phyloP scores from a whole-genome alignment of 176 grass and related monocot species.

The Phoenix roebelenii region DNA sequence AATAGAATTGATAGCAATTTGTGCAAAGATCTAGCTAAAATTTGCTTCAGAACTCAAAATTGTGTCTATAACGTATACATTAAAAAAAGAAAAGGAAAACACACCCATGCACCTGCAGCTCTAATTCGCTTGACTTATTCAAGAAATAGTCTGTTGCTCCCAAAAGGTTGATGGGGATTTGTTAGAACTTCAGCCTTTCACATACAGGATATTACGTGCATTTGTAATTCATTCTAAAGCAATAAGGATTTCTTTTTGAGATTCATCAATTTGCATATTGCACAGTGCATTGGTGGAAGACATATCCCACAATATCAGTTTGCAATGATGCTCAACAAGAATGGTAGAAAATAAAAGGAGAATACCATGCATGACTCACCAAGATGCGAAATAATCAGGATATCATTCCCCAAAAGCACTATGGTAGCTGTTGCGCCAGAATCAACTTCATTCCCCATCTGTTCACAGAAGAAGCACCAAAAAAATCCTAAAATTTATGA shows the following conservation, averaged over 20 bases:
- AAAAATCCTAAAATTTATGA: neutral
- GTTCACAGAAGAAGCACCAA: slow-evolving; percentile 6
- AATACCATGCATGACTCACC: slow-evolving; percentile 77
- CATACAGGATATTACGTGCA: slow-evolving; percentile 55
- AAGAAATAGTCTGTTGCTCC: slow-evolving; percentile 79
- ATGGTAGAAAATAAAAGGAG: slow-evolving; percentile 1
- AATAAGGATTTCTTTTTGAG: neutral
- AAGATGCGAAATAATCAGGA: slow-evolving; percentile 79
- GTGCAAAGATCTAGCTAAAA: no score
- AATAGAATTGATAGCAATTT: no score
- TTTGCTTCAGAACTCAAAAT: no score
- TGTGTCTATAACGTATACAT: neutral
- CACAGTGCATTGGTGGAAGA: no score
- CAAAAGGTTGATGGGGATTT: slow-evolving; percentile 71
- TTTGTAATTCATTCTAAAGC: slow-evolving; percentile 16
- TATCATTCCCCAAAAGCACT: slow-evolving; percentile 75
- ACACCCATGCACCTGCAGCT: slow-evolving; percentile 99
- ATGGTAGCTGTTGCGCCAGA: slow-evolving; percentile 70
- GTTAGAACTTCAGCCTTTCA: slow-evolving; percentile 74
- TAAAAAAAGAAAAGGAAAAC: slow-evolving; percentile 37
- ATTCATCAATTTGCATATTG: neutral
- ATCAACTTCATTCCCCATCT: slow-evolving; percentile 46
- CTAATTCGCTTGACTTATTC: slow-evolving; percentile 83
- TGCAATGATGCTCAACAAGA: neutral
- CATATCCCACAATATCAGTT: neutral